Conservation (phyloP, 495 filamentous ascomycete genomes). For the Aspergillus kassunensis region DNA sequence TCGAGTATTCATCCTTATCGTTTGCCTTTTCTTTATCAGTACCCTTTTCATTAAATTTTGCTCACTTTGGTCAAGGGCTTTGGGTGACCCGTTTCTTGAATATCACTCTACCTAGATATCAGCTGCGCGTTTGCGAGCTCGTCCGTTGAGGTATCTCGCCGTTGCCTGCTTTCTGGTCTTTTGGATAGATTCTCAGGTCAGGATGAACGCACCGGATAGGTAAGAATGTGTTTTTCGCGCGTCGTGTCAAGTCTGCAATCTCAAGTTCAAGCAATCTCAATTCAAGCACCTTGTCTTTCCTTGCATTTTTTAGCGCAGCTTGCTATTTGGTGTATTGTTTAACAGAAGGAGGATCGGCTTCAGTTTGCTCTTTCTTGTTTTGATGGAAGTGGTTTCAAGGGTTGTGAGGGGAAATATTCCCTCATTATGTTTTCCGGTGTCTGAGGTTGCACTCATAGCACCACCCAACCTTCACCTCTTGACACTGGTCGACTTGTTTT, state of each 20-base stretch:
- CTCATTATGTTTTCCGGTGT: not conserved
- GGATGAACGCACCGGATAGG: constrained; percentile 74
- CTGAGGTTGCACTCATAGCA: not conserved
- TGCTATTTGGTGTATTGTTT: too few relatives aligned
- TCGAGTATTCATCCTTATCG: not conserved
- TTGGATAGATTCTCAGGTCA: constrained; percentile 19
- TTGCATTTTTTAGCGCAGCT: too few relatives aligned
- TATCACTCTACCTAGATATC: not conserved
- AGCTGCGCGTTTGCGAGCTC: not conserved
- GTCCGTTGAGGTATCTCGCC: not conserved
- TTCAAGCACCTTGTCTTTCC: not conserved
- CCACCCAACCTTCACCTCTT: not conserved
- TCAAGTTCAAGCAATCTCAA: constrained; percentile 1
- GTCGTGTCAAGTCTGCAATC: not conserved
- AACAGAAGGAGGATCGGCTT: too few relatives aligned
- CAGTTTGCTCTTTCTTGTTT: too few relatives aligned
- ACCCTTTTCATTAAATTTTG: too few relatives aligned
- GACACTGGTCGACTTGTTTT: too few relatives aligned
- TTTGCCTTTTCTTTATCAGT: not conserved
- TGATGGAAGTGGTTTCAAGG: too few relatives aligned
- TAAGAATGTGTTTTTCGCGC: constrained; percentile 20
- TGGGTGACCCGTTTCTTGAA: not conserved
- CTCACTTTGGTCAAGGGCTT: not conserved
- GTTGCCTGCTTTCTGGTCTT: not conserved
- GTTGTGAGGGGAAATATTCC: not conserved